These are phyloP conservation scores for Beauveria bassiana DNA, from an alignment of 2,329 filamentous ascomycete species.

Conservation along the genomic window DNA sequence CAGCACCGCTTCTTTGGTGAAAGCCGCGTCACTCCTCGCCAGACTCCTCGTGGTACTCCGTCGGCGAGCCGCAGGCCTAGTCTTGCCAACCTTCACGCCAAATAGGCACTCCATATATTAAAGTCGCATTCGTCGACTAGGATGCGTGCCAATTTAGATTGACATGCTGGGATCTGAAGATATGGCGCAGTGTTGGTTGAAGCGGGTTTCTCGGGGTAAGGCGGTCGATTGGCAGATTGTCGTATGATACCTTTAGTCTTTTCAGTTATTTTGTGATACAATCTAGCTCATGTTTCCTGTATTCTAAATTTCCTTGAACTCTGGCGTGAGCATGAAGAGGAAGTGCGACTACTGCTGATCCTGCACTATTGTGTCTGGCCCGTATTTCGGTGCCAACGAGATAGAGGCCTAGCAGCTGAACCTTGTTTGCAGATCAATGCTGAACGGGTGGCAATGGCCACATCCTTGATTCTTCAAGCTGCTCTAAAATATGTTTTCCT, in stretches of 20 bases:
- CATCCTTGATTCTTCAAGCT: background rate
- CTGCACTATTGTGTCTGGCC: background rate
- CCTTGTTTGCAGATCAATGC: background rate
- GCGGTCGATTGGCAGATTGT: background rate
- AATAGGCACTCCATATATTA: background rate
- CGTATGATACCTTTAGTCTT: background rate
- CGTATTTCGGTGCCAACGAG: background rate
- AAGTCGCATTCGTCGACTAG: too few species aligned
- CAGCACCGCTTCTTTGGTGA: slow-evolving; percentile 35
- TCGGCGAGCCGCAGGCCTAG: slow-evolving; percentile 27
- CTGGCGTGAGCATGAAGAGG: background rate
- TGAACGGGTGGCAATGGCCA: background rate
- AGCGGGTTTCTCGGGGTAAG: background rate
- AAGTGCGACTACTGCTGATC: background rate
- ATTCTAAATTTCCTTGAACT: background rate
- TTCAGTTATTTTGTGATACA: background rate
- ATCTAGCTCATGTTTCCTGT: background rate
- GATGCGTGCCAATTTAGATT: too few species aligned
- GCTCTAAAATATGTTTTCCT: too few species aligned
- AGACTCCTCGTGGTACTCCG: slow-evolving; percentile 30
- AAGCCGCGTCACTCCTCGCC: slow-evolving; percentile 30
- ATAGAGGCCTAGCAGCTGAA: slow-evolving; percentile 1
- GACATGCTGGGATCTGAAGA: background rate
- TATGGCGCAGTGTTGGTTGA: background rate
- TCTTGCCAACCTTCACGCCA: slow-evolving; percentile 12